phyloP scores from a whole-genome alignment of 2,329 filamentous ascomycete genomes.

The Amphichorda felina region DNA sequence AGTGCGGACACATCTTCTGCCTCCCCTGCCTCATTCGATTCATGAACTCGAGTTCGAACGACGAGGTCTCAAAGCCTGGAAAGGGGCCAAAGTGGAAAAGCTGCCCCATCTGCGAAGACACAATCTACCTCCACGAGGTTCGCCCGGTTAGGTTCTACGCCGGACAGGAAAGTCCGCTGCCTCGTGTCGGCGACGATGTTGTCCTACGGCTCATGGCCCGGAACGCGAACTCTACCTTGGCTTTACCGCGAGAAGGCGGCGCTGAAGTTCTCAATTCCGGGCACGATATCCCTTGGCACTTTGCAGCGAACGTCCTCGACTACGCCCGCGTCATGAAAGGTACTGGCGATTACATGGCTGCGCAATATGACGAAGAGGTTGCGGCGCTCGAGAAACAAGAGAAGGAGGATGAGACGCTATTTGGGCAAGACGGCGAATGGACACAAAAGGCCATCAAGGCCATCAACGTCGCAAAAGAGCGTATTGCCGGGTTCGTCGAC shows the following conservation, averaged over 20 bases:
- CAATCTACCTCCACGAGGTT: slow-evolving; percentile 82
- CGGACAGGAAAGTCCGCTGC: slow-evolving; percentile 73
- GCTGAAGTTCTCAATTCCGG: slow-evolving; percentile 56
- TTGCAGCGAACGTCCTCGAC: slow-evolving; percentile 85
- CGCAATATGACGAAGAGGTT: slow-evolving; percentile 73
- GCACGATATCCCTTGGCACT: slow-evolving; percentile 87
- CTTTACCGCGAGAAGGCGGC: slow-evolving; percentile 70
- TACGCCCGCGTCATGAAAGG: slow-evolving; percentile 95
- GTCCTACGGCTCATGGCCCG: slow-evolving; percentile 79
- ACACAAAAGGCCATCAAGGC: slow-evolving; percentile 69
- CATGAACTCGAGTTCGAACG: slow-evolving; percentile 75
- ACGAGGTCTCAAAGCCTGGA: slow-evolving; percentile 47
- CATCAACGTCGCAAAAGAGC: slow-evolving; percentile 67
- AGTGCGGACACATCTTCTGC: slow-evolving; percentile 95
- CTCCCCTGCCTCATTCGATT: slow-evolving; percentile 87
- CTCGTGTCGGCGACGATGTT: slow-evolving; percentile 77
- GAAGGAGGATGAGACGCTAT: slow-evolving; percentile 81
- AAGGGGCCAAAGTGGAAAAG: slow-evolving; percentile 80
- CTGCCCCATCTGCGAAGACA: slow-evolving; percentile 92
- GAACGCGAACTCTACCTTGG: slow-evolving; percentile 69
- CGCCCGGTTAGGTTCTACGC: slow-evolving; percentile 83
- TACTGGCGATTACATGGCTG: slow-evolving; percentile 73
- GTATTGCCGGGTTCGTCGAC: slow-evolving; percentile 35
- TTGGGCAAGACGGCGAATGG: slow-evolving; percentile 89
- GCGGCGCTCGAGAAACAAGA: slow-evolving; percentile 63